A percentile compares a stretch with the other conserved stretches of the same genome.
Conservation (phyloP, 306 rosid genomes). For the Quercus aquifolioides region DNA sequence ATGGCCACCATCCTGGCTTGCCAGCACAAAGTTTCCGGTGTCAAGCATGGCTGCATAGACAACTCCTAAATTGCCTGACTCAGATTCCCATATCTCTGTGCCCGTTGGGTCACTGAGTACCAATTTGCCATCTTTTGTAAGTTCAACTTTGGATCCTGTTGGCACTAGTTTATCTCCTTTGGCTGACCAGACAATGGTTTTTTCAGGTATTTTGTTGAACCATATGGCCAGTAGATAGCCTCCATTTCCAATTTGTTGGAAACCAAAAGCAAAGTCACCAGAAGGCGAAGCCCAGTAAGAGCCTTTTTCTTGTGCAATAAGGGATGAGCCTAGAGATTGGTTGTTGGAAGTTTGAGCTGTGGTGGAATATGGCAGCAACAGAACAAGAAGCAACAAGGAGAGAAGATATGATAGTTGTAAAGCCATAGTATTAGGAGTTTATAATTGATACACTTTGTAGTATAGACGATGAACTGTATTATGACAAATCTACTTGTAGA, state of each 20-base stretch:
- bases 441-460: neutral
- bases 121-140: slow-evolving; percentile 15
- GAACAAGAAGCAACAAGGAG: too few species aligned
- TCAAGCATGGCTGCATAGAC: slow-evolving; percentile 43
- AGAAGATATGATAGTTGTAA: too few species aligned
- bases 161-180: neutral
- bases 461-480: too few species aligned
- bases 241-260: neutral
- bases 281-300: neutral
- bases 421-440: neutral
- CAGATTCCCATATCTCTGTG: slow-evolving; percentile 19
- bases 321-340: neutral
- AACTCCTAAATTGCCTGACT: neutral
- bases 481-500: too few species aligned
- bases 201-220: neutral
- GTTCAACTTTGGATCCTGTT: neutral
- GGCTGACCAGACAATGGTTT: neutral
- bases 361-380: too few species aligned
- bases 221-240: neutral
- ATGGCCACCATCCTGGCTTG: neutral
- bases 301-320: neutral
- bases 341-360: too few species aligned
- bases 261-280: neutral
- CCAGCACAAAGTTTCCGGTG: slow-evolving; percentile 50
- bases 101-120: slow-evolving; percentile 16